Evolutionary conservation across 352 stramenopile species (phyloP), one percentile per base, ranked within the genome.

Genomic region (Stramenopiles sp.): DNA sequence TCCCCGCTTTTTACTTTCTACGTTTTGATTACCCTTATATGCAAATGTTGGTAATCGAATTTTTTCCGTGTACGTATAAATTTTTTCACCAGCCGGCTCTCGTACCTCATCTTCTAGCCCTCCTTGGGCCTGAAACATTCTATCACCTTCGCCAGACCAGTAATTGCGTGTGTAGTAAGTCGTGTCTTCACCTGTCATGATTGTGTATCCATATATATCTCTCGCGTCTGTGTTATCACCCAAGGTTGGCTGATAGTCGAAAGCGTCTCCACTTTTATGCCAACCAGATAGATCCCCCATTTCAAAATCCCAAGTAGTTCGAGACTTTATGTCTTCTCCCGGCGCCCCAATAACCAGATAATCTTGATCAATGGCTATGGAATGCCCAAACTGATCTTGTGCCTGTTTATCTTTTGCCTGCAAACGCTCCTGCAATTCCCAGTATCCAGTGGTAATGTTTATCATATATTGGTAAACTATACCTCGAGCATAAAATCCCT

Each of bases 291-390:
- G 86, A 82, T 97, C 91, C 55, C 94, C 95, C 0, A 95, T 98
- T 82, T 98, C 95, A 84, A 98, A 98, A 84, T 98, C 90, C 94
- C 95, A 98, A 22, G 94, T 98, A 75, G 92, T 97, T 0, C 88
- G 92, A 0, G 90, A 88, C 22, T 92, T 87, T 27, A 71, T 71
- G 27, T 71, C 55, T 27, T 71, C 55, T 25, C 27, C 27, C 27
- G 55, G 55, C 22, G 55, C 55, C 22, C 55, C 55, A 71, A 71
- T 81, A 27, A 81, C 55, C 33, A 81, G 80, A 81, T 81, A 81
- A 78, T 84, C 82, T 55, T 87, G 84, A 84, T 91, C 86, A 0
- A 91, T 39, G 30, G 85, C 86, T 31, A 92, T 67, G 80, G 71
- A 85, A 30, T 80, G 80, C n/a, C 88, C 88, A 83, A 91, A 91